Evolutionary conservation across 1,284 basidiomycete genomes (phyloP), one percentile per base, ranked within the genome.

Genomic region (Cerrena zonata): DNA sequence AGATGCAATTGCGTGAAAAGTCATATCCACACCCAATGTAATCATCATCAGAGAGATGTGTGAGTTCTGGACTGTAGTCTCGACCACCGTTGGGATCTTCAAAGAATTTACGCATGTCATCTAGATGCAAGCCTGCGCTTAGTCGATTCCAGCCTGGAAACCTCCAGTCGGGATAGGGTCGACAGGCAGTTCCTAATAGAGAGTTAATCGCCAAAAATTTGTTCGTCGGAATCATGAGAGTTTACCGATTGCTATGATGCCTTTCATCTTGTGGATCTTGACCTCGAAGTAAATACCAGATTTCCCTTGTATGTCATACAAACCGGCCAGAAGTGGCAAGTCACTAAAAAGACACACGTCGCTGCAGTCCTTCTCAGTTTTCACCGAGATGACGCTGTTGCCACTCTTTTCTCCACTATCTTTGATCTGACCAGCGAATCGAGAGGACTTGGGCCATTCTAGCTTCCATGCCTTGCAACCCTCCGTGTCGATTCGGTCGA

Each of bases 111-210:
- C 81, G 76, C 59, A 82, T 69, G 64, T 87, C 84, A 59, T 86
- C 84, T 27, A 86, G 72, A 57, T 86, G 84, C 22, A 85, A 69
- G 0, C 74, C 84, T 1, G 77, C 79, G 53, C 82, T 84, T 25
- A 77, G 69, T 38, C 84, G 69, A 58, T 87, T 82, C 84, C 84
- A 86, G 0, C 84, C 84, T n/a, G 84, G 84, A 37, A 84, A 71
- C 21, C 84, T 75, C 68, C 76, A 83, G 0, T 67, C 63, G 3
- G 84, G 84, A 56, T 85, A 85, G 3, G 84, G 84, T 13, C 70
- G 70, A 57, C 81, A 84, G n/a, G 80, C 70, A 5, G 78, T 82
- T 4, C 84, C 84, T 86, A 50, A 25, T n/a, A n/a, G 21, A 11
- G 4, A 15, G 15, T 24, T 40, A 30, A 21, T 25, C 13, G 10